These are phyloP conservation scores for Grigorovia yakushimaensis DNA, from an alignment of 805 yeast genomes.

Conservation along the genomic window DNA sequence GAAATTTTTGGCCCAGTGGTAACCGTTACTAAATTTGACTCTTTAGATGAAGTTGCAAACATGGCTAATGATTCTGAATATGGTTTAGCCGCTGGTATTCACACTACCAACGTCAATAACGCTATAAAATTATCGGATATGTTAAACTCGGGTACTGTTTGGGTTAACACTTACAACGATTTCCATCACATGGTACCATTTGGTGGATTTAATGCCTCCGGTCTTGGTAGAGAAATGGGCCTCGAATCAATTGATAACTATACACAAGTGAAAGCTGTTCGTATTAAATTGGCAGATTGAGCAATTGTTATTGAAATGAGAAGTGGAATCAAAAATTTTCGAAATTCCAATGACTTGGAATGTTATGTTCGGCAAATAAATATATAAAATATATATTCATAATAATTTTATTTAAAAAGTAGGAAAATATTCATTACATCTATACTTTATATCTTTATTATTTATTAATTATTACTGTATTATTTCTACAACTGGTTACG, in stretches of 20 bases:
- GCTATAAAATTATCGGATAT: slow-evolving; percentile 58
- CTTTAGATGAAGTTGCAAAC: slow-evolving; percentile 63
- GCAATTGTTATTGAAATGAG: no score
- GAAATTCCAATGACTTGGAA: no score
- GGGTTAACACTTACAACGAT: slow-evolving; percentile 80
- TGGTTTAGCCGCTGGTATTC: slow-evolving; percentile 84
- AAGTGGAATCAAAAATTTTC: no score
- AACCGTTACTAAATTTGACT: slow-evolving; percentile 60
- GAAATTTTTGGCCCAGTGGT: slow-evolving; percentile 91
- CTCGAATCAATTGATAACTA: slow-evolving; percentile 74
- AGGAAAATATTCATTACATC: no score
- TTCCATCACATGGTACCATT: slow-evolving; percentile 82
- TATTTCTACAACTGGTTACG: no score
- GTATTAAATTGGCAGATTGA: background rate
- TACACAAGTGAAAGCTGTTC: slow-evolving; percentile 74
- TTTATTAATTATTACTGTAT: no score
- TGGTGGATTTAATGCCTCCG: slow-evolving; percentile 84
- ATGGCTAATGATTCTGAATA: slow-evolving; percentile 68
- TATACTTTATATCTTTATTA: no score
- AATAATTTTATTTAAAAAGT: background rate
- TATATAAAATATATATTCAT: background rate
- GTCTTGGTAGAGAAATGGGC: slow-evolving; percentile 88
- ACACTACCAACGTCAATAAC: slow-evolving; percentile 57
- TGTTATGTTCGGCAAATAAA: background rate
- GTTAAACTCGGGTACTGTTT: slow-evolving; percentile 69